A percentile compares a stretch with the other conserved stretches of the same genome.
Conservation (phyloP, 2,329 filamentous ascomycete species). For the Hypoxylon rubiginosum region DNA sequence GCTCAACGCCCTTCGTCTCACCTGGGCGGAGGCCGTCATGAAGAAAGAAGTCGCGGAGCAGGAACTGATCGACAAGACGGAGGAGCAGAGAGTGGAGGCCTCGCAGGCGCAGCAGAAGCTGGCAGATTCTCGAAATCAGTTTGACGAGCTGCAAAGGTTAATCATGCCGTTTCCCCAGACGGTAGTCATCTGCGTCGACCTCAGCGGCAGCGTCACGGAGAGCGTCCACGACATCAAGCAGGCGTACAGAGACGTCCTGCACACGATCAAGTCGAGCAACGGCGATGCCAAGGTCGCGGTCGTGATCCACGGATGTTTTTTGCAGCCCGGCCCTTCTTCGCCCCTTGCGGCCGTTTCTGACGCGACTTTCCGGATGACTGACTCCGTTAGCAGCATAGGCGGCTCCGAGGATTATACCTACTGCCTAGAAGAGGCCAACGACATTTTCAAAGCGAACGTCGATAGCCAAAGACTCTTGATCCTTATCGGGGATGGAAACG, state of each 20-base stretch:
- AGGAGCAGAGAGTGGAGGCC: constrained; percentile 4
- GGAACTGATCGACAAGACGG: too few species aligned
- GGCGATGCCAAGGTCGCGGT: constrained; percentile 21
- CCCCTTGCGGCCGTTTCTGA: constrained; percentile 20
- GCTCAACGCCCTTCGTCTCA: not conserved
- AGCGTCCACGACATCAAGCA: constrained; percentile 22
- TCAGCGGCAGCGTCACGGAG: constrained; percentile 20
- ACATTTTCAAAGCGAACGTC: not conserved
- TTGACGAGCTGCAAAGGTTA: constrained; percentile 16
- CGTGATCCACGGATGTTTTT: constrained; percentile 19
- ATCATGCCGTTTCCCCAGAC: constrained; percentile 25
- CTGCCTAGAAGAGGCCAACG: constrained; percentile 23
- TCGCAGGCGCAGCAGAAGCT: not conserved
- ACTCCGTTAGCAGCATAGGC: not conserved
- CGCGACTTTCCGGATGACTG: constrained; percentile 17
- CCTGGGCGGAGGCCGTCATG: constrained; percentile 8
- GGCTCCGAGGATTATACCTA: constrained; percentile 23
- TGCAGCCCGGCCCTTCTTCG: not conserved
- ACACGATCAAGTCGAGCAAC: constrained; percentile 23
- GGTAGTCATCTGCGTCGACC: constrained; percentile 27
- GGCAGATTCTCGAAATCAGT: constrained; percentile 6
- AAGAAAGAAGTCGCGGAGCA: constrained; percentile 25
- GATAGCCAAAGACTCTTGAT: constrained; percentile 16
- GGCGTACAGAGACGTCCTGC: constrained; percentile 31
- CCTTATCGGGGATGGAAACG: constrained; percentile 33